These are phyloP conservation scores for Pezicula neosporulosa DNA, from an alignment of 2,329 filamentous ascomycete species.

Conservation along the genomic window DNA sequence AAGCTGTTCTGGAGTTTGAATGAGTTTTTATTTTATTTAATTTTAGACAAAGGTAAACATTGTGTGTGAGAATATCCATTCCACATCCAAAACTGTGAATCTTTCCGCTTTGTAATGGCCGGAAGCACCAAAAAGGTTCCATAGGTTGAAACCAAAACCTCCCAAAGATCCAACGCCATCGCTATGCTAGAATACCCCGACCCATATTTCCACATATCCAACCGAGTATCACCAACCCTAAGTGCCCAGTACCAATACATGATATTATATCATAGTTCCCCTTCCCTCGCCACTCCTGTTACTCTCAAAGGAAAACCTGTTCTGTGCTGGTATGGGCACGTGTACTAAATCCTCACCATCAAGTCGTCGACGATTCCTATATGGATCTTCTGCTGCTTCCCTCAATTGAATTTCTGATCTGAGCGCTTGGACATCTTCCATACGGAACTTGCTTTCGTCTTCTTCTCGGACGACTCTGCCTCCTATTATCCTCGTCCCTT, in stretches of 20 bases:
- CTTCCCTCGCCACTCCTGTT: background rate
- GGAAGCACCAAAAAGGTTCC: too few relatives aligned
- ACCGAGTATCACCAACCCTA: background rate
- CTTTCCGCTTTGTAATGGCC: too few relatives aligned
- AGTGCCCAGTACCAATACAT: background rate
- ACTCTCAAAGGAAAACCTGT: constrained; percentile 21
- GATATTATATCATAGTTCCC: background rate
- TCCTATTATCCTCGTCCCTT: background rate
- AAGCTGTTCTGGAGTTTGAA: too few relatives aligned
- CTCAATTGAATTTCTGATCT: constrained; percentile 9
- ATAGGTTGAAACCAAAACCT: too few relatives aligned
- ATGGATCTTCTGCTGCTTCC: constrained; percentile 11
- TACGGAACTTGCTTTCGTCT: constrained; percentile 13
- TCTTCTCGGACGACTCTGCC: constrained; percentile 6
- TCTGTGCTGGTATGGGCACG: constrained; percentile 19
- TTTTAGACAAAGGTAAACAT: too few relatives aligned
- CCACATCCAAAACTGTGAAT: too few relatives aligned
- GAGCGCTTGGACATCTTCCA: constrained; percentile 9
- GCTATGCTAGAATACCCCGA: too few relatives aligned
- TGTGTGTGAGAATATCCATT: too few relatives aligned
- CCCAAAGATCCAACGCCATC: too few relatives aligned
- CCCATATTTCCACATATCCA: too few relatives aligned
- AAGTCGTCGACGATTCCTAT: constrained; percentile 13
- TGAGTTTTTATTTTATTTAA: too few relatives aligned
- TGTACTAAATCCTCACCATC: constrained; percentile 21